Evolutionary conservation across 2,329 filamentous ascomycete species (phyloP), one percentile per base, ranked within the genome.

Genomic region (Claviceps maximensis): DNA sequence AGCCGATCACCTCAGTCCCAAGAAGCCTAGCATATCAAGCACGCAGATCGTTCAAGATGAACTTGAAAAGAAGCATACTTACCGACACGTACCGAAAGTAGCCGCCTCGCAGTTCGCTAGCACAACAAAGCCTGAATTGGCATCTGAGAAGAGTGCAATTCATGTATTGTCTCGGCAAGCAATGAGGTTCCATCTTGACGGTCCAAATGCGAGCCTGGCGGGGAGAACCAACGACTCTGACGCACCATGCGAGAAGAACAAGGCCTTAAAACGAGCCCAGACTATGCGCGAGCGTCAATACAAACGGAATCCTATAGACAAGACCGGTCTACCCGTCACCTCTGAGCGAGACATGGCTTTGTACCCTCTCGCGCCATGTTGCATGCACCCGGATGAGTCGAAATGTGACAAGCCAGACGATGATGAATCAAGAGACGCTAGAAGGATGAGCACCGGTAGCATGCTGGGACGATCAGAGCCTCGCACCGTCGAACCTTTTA

Each of bases 41-140:
- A 36, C 59, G 36, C 57, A 56, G 47, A 55, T 29, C 21, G 25
- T 19, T 21, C 44, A 62, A 47, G 57, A 59, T 17, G 51, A 53
- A 10, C 46, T 44, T 23, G 45, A 25, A 17, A 29, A 25, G n/a
- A 50, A 48, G 19, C 25, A 49, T 15, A 47, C 38, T 19, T 75
- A 79, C 57, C 74, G 68, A 38, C 74, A 82, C 58, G 64, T 80
- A 2, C 79, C 79, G 15, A 69, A 71, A 51, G 70, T 76, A 38
- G 79, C 79, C 0, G 78, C 78, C 1, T 61, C 71, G 13, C 77
- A 80, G 54, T 82, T 82, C 59, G 66, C 72, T 10, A 66, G 71
- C 45, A 82, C 79, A 0, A 74, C 78, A 0, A 78, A 76, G 1
- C 67, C 71, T 17, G 71, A 72, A 21, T 59, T 61, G 42, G 65